Evolutionary conservation across 495 filamentous ascomycete genomes (phyloP).

Genomic region (Wilcoxina mikolae): DNA sequence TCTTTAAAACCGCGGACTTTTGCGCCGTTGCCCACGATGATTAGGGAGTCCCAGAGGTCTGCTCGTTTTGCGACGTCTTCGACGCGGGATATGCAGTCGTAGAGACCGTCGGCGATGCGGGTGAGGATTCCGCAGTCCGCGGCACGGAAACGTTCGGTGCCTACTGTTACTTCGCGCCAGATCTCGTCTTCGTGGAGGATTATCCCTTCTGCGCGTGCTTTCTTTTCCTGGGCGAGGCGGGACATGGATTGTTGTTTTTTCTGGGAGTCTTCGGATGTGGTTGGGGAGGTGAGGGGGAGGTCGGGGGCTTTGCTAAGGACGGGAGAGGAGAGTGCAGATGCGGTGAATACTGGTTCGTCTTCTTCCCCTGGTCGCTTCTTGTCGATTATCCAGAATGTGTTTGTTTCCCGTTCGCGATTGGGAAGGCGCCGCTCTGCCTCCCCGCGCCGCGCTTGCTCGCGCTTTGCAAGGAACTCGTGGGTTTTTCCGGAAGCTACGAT

Average conservation of each 20-base stretch:
- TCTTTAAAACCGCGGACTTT: conserved; percentile 67
- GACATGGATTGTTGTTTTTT: conserved; percentile 14
- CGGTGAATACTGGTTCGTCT: conserved; percentile 23
- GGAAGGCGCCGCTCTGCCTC: conserved; percentile 53
- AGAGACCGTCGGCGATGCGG: conserved; percentile 64
- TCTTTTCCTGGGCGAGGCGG: conserved; percentile 28
- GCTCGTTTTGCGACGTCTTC: conserved; percentile 64
- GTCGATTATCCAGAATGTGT: conserved; percentile 73
- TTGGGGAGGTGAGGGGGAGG: conserved; percentile 2
- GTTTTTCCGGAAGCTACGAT: conserved; percentile 87
- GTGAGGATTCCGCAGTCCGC: conserved; percentile 60
- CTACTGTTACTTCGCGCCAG: conserved; percentile 67
- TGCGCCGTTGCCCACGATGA: conserved; percentile 78
- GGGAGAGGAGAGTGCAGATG: conserved; percentile 13
- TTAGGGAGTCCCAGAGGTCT: conserved; percentile 75
- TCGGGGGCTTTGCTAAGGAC: conserved; percentile 13
- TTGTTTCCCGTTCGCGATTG: conserved; percentile 64
- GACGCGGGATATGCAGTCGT: conserved; percentile 63
- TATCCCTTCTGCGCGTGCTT: conserved; percentile 31
- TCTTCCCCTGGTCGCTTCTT: conserved; percentile 33
- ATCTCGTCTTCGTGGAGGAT: conserved; percentile 33
- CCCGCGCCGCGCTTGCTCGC: conserved; percentile 70
- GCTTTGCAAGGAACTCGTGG: conserved; percentile 74
- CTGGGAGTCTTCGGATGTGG: background rate
- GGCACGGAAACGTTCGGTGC: conserved; percentile 73